Base-by-base conservation (phyloP, 768 basidiomycete genomes). In the Hemileccinum rubropunctum region DNA sequence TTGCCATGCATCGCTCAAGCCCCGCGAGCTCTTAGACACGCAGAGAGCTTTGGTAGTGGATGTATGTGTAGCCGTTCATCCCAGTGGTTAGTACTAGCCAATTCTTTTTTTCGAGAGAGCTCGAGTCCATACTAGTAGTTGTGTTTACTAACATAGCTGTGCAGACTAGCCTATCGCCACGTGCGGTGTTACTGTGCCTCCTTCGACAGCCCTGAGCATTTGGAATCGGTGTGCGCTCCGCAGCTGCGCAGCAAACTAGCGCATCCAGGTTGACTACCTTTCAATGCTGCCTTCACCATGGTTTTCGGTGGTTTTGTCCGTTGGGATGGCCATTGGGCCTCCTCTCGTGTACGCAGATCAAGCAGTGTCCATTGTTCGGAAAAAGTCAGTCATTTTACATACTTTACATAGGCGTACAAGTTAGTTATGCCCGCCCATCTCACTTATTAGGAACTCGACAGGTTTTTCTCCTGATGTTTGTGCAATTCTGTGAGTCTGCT, bases 391-490 rank as follows among this genome's bases (percentile, higher is more conserved):
- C 13, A 20, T 53, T 45, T 34, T 47, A 33, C 35, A 17, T 39
- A 45, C 30, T 20, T 58, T 21, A 33, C 26, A 21, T 33, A n/a
- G 34, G 38, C 21, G 48, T 40, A 32, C 38, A 23, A 18, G 35
- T 39, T 33, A 23, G 40, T 58, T 45, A 51, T 38, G 17, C 42
- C 35, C 26, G 20, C 48, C 14, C 39, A n/a, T 48, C 38, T 33
- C 45, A 45, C 44, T 27, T 51, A 42, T 37, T 47, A 92, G 91
- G 69, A 88, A 92, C 58, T 78, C 90, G 5, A 86, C 86, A 35
- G 91, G 91, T 3, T 93, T 93, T 64, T 91, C 91, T 47, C 80
- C 81, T 61, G 91, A 93, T 63, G 83, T 92, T 46, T 91, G 89
- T 61, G 91, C 86, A 8, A 91, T 93, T 51, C 70, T 93, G 83